Evolutionary conservation across 1,284 basidiomycete species (phyloP).

Genomic region (Fereydounia khargensis): DNA sequence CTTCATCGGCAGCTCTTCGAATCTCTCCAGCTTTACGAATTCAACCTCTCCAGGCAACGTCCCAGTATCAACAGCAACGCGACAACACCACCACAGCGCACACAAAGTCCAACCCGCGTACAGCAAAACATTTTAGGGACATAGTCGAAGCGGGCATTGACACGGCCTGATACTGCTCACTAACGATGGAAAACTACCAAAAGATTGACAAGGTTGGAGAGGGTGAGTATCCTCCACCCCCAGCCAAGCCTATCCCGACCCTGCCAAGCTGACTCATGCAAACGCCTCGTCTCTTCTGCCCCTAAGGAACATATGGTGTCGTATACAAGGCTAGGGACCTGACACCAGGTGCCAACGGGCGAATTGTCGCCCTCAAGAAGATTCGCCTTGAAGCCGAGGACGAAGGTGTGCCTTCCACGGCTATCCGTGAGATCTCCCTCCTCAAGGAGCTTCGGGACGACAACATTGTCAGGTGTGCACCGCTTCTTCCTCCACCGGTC

Average conservation of each 20-base stretch:
- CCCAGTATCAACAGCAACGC: too few relatives aligned
- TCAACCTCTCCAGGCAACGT: too few relatives aligned
- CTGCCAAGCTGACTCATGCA: neutral
- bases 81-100: too few relatives aligned
- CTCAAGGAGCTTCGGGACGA: constrained; percentile 94
- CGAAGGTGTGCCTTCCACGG: constrained; percentile 94
- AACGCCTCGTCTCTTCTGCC: too few relatives aligned
- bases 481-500: too few relatives aligned
- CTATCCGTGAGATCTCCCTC: constrained; percentile 94
- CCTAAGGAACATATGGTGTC: constrained; percentile 98
- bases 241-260: neutral
- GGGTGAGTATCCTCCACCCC: constrained; percentile 17
- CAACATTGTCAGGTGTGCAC: constrained; percentile 75
- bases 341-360: constrained; percentile 68
- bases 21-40: too few relatives aligned
- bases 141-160: too few relatives aligned
- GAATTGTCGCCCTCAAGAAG: constrained; percentile 70
- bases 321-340: constrained; percentile 68
- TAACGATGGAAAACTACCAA: constrained; percentile 60
- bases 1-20: too few relatives aligned
- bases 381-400: constrained; percentile 97
- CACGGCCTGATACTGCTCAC: too few relatives aligned
- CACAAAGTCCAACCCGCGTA: too few relatives aligned
- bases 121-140: too few relatives aligned
- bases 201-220: constrained; percentile 73